These are phyloP conservation scores for Tolypocladium sp. DNA, from an alignment of 2,329 filamentous ascomycete genomes.

Conservation along the genomic window DNA sequence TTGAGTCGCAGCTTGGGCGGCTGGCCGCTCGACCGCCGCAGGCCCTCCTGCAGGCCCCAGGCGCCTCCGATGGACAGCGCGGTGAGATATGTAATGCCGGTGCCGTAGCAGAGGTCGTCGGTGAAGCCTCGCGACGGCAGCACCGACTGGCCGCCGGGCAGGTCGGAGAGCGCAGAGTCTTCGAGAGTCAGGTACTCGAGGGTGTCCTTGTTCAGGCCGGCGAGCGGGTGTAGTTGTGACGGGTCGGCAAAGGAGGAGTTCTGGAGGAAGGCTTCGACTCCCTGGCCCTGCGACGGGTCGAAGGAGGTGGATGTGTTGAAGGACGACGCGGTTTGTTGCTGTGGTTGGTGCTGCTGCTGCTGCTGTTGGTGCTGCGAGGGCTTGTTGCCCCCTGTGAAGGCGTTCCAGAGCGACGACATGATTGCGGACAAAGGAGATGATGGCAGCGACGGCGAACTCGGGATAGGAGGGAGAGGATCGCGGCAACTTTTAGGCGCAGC, in stretches of 20 bases:
- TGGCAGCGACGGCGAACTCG: slow-evolving; percentile 2
- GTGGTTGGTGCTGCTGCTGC: slow-evolving; percentile 15
- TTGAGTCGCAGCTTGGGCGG: slow-evolving; percentile 90
- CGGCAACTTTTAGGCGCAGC: not conserved
- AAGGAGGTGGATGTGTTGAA: slow-evolving; percentile 46
- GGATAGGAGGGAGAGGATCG: slow-evolving; percentile 5
- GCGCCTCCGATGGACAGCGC: slow-evolving; percentile 77
- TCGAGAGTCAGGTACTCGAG: slow-evolving; percentile 94
- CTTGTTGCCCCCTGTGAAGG: slow-evolving; percentile 52
- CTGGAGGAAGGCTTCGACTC: slow-evolving; percentile 80
- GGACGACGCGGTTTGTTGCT: slow-evolving; percentile 12
- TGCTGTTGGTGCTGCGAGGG: slow-evolving; percentile 31
- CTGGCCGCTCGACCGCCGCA: slow-evolving; percentile 65
- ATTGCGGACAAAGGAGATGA: slow-evolving; percentile 9
- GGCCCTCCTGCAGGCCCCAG: slow-evolving; percentile 87
- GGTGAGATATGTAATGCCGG: slow-evolving; percentile 87
- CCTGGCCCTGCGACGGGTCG: slow-evolving; percentile 64
- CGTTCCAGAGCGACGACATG: slow-evolving; percentile 53
- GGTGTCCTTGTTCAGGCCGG: slow-evolving; percentile 83
- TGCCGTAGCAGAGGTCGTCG: slow-evolving; percentile 96
- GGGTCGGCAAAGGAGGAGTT: slow-evolving; percentile 74
- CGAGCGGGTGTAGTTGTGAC: slow-evolving; percentile 81
- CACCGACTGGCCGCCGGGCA: slow-evolving; percentile 77
- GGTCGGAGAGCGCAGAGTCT: slow-evolving; percentile 77
- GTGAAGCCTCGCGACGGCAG: slow-evolving; percentile 95